Evolutionary conservation across 2,329 filamentous ascomycete species (phyloP), one percentile per base, ranked within the genome.

Genomic region (Plenodomus tracheiphilus): DNA sequence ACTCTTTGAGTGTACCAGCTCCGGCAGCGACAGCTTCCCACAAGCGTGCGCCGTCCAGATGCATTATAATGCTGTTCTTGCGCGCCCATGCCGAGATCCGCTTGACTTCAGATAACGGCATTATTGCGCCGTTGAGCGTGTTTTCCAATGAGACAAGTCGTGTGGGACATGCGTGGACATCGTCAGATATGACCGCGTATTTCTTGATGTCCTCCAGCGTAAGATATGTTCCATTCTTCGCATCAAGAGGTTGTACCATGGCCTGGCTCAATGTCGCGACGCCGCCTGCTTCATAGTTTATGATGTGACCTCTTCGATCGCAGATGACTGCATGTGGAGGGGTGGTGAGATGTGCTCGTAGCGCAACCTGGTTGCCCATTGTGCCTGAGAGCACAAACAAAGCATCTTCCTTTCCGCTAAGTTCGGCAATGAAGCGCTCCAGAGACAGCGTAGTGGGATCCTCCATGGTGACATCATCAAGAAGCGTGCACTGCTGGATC

Each of bases 351-450:
- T 94, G 87, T 1, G 88, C 81, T 34, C 92, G 85, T 36, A 96
- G 80, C 0, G 88, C 86, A 16, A 97, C 78, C 70, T 96, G 91
- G 74, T 97, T 97, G 35, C 91, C 91, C 91, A 96, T 96, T 4
- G 92, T 96, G 3, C 93, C 93, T 0, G 89, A 94, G 50, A 95
- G 79, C 46, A 96, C 89, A 45, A 96, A 85, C 4, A 97, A 78
- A 0, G 83, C 88, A 7, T 84, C 85, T 63, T 91, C 86, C 61
- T 95, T 91, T 59, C 84, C 84, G 1, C 89, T 83, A 3, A 95
- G 80, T 25, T 80, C 68, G 16, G 91, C 89, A 38, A 95, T 80
- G 69, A 88, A 86, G 39, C 80, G 74, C 71, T 97, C 89, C 35
- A 97, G 83, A 19, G 82, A 79, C 42, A 81, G 85, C 1, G 93